phyloP scores from a whole-genome alignment of 2,329 filamentous ascomycete genomes.

The Nigrospora oryzae region DNA sequence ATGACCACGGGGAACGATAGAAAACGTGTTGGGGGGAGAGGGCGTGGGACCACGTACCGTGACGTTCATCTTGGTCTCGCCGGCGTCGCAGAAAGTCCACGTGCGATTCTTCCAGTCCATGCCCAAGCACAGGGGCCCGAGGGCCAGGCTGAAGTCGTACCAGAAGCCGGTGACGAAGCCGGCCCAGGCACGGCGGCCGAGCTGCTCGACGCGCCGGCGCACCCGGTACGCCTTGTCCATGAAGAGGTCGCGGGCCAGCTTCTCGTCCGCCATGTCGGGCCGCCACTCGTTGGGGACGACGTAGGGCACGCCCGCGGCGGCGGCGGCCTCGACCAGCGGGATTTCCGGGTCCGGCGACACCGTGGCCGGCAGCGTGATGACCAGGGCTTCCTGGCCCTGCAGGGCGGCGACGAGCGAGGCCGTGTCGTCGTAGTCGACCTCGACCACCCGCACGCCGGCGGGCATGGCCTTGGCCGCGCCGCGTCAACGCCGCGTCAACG shows the following conservation, averaged over 20 bases:
- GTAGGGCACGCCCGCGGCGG: conserved; percentile 43
- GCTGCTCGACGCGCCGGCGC: conserved; percentile 27
- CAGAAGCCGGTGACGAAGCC: conserved; percentile 37
- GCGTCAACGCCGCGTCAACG: conserved; percentile 36
- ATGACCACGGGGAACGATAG: conserved; percentile 26
- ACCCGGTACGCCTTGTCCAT: conserved; percentile 14
- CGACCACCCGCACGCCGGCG: conserved; percentile 28
- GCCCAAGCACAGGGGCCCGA: conserved; percentile 30
- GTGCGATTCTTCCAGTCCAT: conserved; percentile 35
- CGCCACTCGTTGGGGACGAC: conserved; percentile 23
- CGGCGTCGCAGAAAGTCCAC: conserved; percentile 46
- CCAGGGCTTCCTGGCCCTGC: conserved; percentile 43
- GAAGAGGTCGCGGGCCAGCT: conserved; percentile 22
- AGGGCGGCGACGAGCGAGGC: conserved; percentile 39
- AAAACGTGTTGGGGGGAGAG: conserved; percentile 12
- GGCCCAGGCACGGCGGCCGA: conserved; percentile 33
- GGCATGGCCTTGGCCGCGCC: conserved; percentile 26
- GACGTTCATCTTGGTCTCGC: conserved; percentile 44
- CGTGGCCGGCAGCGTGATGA: conserved; percentile 39
- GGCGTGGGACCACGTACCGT: conserved; percentile 50
- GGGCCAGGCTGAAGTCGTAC: conserved; percentile 43
- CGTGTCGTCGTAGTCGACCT: conserved; percentile 35
- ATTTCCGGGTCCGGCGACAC: conserved; percentile 35
- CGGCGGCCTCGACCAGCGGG: conserved; percentile 45
- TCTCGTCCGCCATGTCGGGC: conserved; percentile 27